Percentiles rank a stretch among this genome's conserved stretches.
Evolutionary conservation across 2,329 filamentous ascomycete genomes (phyloP).

Genomic region (Sarocladium brachiariae): DNA sequence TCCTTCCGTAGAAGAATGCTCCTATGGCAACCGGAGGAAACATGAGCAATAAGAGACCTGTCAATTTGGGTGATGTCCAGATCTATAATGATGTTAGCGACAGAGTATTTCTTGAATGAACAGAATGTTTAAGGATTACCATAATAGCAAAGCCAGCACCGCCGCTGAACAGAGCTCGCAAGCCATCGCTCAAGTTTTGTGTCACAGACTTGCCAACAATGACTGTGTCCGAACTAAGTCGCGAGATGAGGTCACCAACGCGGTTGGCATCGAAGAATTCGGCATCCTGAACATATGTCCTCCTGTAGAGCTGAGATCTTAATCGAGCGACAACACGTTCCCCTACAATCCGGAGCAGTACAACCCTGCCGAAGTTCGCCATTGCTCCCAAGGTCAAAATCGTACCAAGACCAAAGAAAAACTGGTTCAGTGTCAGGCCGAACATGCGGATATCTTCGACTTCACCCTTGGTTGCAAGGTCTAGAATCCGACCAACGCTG

Average conservation of each 20-base stretch:
- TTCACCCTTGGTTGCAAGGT: conserved; percentile 73
- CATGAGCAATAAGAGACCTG: conserved; percentile 76
- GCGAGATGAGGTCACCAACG: conserved; percentile 91
- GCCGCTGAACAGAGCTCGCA: conserved; percentile 84
- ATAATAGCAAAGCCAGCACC: conserved; percentile 85
- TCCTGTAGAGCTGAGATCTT: conserved; percentile 80
- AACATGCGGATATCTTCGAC: conserved; percentile 66
- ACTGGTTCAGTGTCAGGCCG: conserved; percentile 76
- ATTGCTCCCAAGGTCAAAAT: conserved; percentile 77
- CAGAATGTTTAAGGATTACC: conserved; percentile 33
- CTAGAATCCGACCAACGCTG: conserved; percentile 91
- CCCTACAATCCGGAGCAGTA: conserved; percentile 87
- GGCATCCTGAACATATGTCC: conserved; percentile 93
- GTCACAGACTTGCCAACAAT: conserved; percentile 99
- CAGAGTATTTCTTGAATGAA: too few species aligned
- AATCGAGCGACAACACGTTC: conserved; percentile 89
- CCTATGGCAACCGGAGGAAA: conserved; percentile 86
- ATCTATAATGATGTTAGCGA: conserved; percentile 22
- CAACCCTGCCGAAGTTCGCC: conserved; percentile 90
- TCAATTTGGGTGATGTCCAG: conserved; percentile 89
- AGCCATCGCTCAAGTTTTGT: conserved; percentile 93
- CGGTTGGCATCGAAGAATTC: conserved; percentile 99
- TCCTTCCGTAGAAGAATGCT: conserved; percentile 85
- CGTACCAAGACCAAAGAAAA: conserved; percentile 73
- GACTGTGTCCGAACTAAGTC: conserved; percentile 91